Evolutionary conservation across 179 eudicot genomes (phyloP).

Genomic region (Vitellaria paradoxa): DNA sequence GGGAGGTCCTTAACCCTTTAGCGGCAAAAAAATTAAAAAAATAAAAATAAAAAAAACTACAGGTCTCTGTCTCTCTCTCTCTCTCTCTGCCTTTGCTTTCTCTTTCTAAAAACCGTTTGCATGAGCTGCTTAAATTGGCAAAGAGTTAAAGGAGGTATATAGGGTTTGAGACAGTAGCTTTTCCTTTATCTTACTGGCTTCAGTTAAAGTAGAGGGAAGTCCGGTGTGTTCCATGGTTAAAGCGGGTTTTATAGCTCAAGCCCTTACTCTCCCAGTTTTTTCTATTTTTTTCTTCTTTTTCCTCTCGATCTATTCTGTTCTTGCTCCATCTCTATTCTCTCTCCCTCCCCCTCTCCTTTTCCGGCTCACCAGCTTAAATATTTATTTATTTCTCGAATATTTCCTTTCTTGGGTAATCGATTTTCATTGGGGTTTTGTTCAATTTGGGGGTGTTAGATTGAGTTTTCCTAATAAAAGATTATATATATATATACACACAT

Average conservation of each 20-base stretch:
- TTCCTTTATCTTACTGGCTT: slow-evolving; percentile 48
- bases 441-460: not conserved
- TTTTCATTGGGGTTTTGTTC: not conserved
- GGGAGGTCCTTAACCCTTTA: not conserved
- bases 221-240: slow-evolving; percentile 30
- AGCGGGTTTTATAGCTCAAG: slow-evolving; percentile 38
- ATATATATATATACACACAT: too few relatives aligned
- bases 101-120: slow-evolving; percentile 20
- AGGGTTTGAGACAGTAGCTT: slow-evolving; percentile 22
- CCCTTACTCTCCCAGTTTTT: slow-evolving; percentile 17
- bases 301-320: slow-evolving; percentile 9
- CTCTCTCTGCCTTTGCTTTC: slow-evolving; percentile 16
- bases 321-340: slow-evolving; percentile 16
- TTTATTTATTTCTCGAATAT: not conserved
- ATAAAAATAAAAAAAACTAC: too few relatives aligned
- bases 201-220: slow-evolving; percentile 60
- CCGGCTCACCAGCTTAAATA: not conserved
- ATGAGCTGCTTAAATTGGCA: slow-evolving; percentile 25
- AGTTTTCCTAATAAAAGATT: not conserved
- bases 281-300: slow-evolving; percentile 11
- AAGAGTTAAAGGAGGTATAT: slow-evolving; percentile 34
- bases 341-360: not conserved
- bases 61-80: slow-evolving; percentile 13
- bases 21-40: too few relatives aligned
- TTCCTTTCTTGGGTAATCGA: not conserved